A percentile compares a stretch with the other conserved stretches of the same genome.
These are phyloP conservation scores for Angomonas ambiguus DNA, from an alignment of 208 protist species.

Conservation along the genomic window DNA sequence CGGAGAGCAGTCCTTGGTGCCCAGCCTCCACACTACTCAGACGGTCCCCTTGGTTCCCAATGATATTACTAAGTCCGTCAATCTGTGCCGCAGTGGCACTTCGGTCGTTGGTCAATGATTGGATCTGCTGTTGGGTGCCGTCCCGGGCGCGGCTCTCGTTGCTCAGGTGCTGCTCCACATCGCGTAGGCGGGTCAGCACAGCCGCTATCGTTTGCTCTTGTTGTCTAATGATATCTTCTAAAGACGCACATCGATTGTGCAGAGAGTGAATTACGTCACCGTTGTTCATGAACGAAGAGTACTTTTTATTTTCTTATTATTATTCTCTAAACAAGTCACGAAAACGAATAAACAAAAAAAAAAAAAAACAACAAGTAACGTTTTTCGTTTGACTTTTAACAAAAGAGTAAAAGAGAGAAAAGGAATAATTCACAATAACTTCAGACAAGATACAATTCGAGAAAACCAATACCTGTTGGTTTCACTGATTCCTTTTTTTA, in stretches of 20 bases:
- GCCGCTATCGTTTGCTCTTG: slow-evolving; percentile 57
- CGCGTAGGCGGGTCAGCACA: slow-evolving; percentile 65
- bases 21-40: slow-evolving; percentile 55
- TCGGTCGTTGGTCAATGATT: slow-evolving; percentile 25
- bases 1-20: slow-evolving; percentile 34
- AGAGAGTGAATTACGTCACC: slow-evolving; percentile 38
- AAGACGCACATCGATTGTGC: slow-evolving; percentile 53
- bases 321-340: not conserved
- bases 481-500: not conserved
- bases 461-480: too few species aligned
- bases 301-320: not conserved
- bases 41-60: slow-evolving; percentile 46
- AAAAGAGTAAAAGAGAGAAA: slow-evolving; percentile 8
- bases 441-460: too few species aligned
- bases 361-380: not conserved
- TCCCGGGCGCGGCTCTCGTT: slow-evolving; percentile 43
- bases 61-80: slow-evolving; percentile 13
- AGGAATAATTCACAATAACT: slow-evolving; percentile 4
- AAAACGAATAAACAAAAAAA: not conserved
- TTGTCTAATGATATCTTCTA: slow-evolving; percentile 77
- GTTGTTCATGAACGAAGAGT: not conserved
- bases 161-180: slow-evolving; percentile 68
- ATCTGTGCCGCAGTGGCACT: slow-evolving; percentile 16
- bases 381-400: not conserved
- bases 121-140: slow-evolving; percentile 43